Evolutionary conservation across 2,329 filamentous ascomycete species (phyloP), one percentile per base, ranked within the genome.

Genomic region (Lachnellula arida): DNA sequence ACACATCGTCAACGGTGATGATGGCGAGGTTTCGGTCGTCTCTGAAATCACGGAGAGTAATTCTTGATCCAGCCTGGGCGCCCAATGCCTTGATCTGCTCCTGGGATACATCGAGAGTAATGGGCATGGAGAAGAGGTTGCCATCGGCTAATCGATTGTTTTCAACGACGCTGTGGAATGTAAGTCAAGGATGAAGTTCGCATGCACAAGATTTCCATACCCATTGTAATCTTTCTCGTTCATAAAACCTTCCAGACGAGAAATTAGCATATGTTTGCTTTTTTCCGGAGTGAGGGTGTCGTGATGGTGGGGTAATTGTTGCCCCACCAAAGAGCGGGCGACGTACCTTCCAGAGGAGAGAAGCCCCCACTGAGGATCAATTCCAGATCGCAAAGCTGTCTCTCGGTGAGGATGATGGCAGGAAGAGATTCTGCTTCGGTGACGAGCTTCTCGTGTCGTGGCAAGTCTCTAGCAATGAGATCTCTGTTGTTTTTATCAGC

Each of bases 311-410:
- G 60, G 65, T 62, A 48, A 34, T 53, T 11, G 9, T 49, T 49
- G 55, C 62, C 64, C 65, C 65, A 58, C 63, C 61, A 63, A 50
- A 23, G 46, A 53, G 48, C 42, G 53, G 44, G 32, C 47, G 56
- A 61, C 85, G 61, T 69, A 95, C 92, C 94, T 84, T 99, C 93
- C 42, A 99, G 84, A 57, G 94, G 94, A 63, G 92, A 97, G 80
- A 99, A 99, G 64, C 94, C 94, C 72, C 94, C 94, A 75, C 91
- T 97, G 74, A 99, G 86, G 70, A 99, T 91, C 75, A 99, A 78
- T 77, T 99, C 94, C 65, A 99, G 82, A 81, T 99, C 94, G 77
- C 94, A 99, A 49, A 99, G 86, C 77, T 99, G 94, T 69, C 94
- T 87, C 81, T 99, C 94, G 51, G 84, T 88, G 65, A 99, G 85